A percentile compares a stretch with the other conserved stretches of the same genome.
phyloP scores from a whole-genome alignment of 2,329 filamentous ascomycete genomes.

The Lanzia echinophila region DNA sequence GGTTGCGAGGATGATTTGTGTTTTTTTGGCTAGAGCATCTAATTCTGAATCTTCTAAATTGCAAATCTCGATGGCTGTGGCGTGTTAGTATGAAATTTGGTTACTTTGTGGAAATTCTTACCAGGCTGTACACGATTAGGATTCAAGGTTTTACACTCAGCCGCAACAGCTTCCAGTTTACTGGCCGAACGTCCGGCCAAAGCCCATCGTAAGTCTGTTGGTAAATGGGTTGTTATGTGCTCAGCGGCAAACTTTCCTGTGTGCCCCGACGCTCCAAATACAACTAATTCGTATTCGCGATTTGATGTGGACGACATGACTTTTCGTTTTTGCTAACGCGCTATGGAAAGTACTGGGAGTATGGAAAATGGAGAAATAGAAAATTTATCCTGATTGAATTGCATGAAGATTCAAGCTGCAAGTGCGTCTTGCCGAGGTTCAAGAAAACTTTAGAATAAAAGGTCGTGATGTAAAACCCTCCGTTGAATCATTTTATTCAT shows the following conservation, averaged over 20 bases:
- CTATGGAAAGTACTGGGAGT: not conserved
- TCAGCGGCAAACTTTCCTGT: slow-evolving; percentile 73
- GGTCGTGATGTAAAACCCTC: too few relatives aligned
- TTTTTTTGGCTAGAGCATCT: slow-evolving; percentile 45
- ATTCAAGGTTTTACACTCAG: slow-evolving; percentile 59
- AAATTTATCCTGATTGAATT: not conserved
- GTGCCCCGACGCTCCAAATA: slow-evolving; percentile 70
- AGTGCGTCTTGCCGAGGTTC: not conserved
- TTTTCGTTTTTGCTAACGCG: not conserved
- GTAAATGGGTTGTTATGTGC: slow-evolving; percentile 63
- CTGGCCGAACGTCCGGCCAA: slow-evolving; percentile 72
- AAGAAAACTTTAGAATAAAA: not conserved
- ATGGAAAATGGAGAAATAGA: not conserved
- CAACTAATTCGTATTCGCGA: slow-evolving; percentile 54
- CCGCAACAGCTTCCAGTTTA: slow-evolving; percentile 65
- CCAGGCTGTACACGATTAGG: slow-evolving; percentile 65
- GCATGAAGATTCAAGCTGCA: not conserved
- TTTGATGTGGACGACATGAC: slow-evolving; percentile 6
- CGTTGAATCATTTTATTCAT: too few relatives aligned
- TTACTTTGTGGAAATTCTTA: slow-evolving; percentile 38
- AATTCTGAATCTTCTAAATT: slow-evolving; percentile 42
- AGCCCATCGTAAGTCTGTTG: slow-evolving; percentile 79
- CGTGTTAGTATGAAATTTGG: not conserved
- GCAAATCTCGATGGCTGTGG: slow-evolving; percentile 46
- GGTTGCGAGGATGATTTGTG: slow-evolving; percentile 49